Base-by-base conservation (phyloP, 192 early-diverging fungal genomes). In the Phycomyces blakesleeanus region DNA sequence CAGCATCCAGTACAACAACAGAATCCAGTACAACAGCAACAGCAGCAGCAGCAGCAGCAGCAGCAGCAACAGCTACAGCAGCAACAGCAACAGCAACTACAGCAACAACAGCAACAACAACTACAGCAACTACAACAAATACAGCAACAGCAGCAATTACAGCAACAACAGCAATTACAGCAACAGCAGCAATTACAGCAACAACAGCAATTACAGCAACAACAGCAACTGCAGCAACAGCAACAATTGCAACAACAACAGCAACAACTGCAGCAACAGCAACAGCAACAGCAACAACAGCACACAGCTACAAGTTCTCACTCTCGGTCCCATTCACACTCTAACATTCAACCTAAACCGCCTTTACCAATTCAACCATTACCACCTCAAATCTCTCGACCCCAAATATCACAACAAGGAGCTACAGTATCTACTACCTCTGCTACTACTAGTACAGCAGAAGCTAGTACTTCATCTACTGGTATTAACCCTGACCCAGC, bases 201-300 rank as follows among this genome's bases (percentile, higher is more conserved):
- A 27, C 22, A 54, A 8, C 52, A 54, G 52, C 11, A 54, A 27
- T 27, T 25, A 50, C 24, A 11, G 18, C 44, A 50, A 47, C 51
- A 26, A 42, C 20, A 51, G 10, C 51, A 57, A 5, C 7, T 9
- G 7, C 16, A 27, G n/a, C 63, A 57, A 10, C 51, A 64, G 21
- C 51, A 25, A 27, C 63, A 2, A 20, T n/a, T 11, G 54, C 18
- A 16, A 20, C 22, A 21, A n/a, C 54, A 16, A 55, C 54, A 55
- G 18, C 25, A 18, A 0, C 22, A 24, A 16, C 14, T 4, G 4
- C 54, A 55, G 5, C 22, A 55, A 55, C 51, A 57, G 26, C n/a
- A 37, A 64, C n/a, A 37, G 51, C 8, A 21, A 55, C 52, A n/a
- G 52, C 52, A n/a, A n/a, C n/a, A n/a, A n/a, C n/a, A n/a, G n/a